Percentiles rank a stretch among this genome's conserved stretches.
Evolutionary conservation across 106 monocot genomes (phyloP).

Genomic region (Allium cepa): DNA sequence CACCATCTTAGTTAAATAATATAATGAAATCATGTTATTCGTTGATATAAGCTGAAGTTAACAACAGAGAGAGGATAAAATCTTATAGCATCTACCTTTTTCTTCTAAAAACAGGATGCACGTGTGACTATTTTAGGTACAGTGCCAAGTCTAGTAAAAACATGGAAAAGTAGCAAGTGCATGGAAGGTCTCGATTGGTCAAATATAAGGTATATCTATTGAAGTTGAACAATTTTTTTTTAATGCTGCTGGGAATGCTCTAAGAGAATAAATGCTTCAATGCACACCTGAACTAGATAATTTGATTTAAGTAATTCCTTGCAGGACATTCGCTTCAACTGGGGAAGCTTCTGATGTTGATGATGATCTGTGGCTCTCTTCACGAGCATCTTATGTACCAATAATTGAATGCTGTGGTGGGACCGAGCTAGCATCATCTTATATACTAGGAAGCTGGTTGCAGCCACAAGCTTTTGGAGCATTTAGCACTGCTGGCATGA

Average conservation of each 20-base stretch:
- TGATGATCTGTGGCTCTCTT: conserved; percentile 91
- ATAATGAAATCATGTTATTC: too few species aligned
- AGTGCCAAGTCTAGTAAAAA: conserved; percentile 78
- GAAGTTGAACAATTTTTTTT: too few species aligned
- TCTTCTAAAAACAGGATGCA: conserved; percentile 47
- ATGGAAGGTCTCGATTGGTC: conserved; percentile 82
- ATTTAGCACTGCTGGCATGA: conserved; percentile 70
- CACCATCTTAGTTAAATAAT: too few species aligned
- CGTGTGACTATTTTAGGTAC: conserved; percentile 74
- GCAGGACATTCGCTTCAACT: conserved; percentile 58
- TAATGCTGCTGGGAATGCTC: too few species aligned
- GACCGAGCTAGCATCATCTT: conserved; percentile 77
- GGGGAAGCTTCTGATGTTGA: conserved; percentile 82
- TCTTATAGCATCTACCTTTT: too few species aligned
- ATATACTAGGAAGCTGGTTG: conserved; percentile 61
- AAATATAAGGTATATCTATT: conserved; percentile 48
- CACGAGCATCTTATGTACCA: conserved; percentile 59
- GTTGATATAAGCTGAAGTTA: too few species aligned
- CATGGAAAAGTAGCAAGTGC: conserved; percentile 80
- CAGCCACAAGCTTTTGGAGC: conserved; percentile 90
- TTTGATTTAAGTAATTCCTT: neutral
- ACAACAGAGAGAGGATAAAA: too few species aligned
- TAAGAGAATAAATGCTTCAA: too few species aligned
- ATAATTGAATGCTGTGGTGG: conserved; percentile 94
- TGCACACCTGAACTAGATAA: too few species aligned